Evolutionary conservation across 257 asterid genomes (phyloP).

Genomic region (Ophiorrhiza pumila): DNA sequence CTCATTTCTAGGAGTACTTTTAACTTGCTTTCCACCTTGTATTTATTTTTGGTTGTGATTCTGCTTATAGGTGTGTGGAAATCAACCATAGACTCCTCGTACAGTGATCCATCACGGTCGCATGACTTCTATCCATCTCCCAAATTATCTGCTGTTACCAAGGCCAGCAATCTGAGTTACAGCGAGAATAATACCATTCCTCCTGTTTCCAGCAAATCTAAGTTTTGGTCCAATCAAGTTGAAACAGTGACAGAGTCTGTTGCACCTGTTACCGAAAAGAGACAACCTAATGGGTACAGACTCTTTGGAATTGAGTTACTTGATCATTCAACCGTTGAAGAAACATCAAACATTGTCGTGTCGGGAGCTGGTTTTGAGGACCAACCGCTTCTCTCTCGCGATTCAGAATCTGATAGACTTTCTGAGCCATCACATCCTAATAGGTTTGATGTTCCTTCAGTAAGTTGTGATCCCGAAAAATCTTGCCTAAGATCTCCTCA

Average conservation of each 20-base stretch:
- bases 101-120: slow-evolving; percentile 44
- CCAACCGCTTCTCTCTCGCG: slow-evolving; percentile 40
- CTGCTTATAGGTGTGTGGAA: slow-evolving; percentile 62
- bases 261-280: slow-evolving; percentile 62
- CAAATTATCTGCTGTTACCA: slow-evolving; percentile 43
- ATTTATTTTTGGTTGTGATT: slow-evolving; percentile 15
- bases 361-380: slow-evolving; percentile 49
- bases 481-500: slow-evolving; percentile 69
- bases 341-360: slow-evolving; percentile 34
- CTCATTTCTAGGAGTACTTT: slow-evolving; percentile 16
- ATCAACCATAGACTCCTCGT: slow-evolving; percentile 52
- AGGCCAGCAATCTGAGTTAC: slow-evolving; percentile 35
- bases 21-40: not conserved
- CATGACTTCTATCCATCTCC: slow-evolving; percentile 59
- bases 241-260: slow-evolving; percentile 43
- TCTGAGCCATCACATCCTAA: slow-evolving; percentile 62
- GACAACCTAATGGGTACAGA: slow-evolving; percentile 67
- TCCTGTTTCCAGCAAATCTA: slow-evolving; percentile 34
- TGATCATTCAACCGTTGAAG: slow-evolving; percentile 54
- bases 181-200: slow-evolving; percentile 37
- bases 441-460: slow-evolving; percentile 59
- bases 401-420: slow-evolving; percentile 56
- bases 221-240: slow-evolving; percentile 40
- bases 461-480: slow-evolving; percentile 67
- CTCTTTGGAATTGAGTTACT: slow-evolving; percentile 78